phyloP scores from a whole-genome alignment of 352 stramenopile genomes.

The Thraustochytrium sp. region DNA sequence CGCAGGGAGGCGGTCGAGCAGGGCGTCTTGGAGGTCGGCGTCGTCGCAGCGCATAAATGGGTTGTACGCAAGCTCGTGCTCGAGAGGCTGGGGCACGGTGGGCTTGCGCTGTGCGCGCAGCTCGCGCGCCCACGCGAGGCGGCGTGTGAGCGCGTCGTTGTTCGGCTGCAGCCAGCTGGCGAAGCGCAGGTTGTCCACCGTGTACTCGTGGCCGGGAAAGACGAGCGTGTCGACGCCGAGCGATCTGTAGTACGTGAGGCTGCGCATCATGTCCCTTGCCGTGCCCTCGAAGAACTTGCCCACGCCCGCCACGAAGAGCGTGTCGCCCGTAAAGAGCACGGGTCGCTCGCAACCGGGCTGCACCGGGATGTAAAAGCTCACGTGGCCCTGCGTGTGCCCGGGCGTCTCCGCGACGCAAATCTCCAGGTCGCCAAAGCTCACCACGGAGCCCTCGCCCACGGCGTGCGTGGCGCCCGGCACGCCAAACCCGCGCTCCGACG shows the following conservation, averaged over 20 bases:
- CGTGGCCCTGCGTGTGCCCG: constrained; percentile 11
- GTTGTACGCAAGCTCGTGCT: neutral
- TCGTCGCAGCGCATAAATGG: neutral
- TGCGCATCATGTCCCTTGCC: neutral
- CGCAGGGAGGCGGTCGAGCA: neutral
- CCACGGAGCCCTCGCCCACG: neutral
- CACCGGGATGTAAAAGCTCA: constrained; percentile 4
- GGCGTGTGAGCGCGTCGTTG: neutral
- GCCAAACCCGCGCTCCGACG: neutral
- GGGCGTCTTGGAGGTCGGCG: neutral
- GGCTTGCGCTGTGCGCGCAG: neutral
- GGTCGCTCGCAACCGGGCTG: neutral
- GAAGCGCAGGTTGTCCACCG: neutral
- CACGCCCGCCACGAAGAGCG: constrained; percentile 23
- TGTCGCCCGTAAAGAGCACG: constrained; percentile 34
- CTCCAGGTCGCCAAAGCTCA: neutral
- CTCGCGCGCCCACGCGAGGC: neutral
- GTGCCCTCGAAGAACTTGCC: neutral
- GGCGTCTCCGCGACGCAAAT: constrained; percentile 16
- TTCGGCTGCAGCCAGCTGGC: neutral
- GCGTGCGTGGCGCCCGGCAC: neutral
- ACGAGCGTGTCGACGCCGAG: neutral
- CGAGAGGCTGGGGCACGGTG: neutral
- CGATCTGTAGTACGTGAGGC: neutral
- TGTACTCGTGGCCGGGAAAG: neutral